A percentile compares a stretch with the other conserved stretches of the same genome.
phyloP scores from a whole-genome alignment of 75 land plant species.

The Cunninghamia lanceolata region DNA sequence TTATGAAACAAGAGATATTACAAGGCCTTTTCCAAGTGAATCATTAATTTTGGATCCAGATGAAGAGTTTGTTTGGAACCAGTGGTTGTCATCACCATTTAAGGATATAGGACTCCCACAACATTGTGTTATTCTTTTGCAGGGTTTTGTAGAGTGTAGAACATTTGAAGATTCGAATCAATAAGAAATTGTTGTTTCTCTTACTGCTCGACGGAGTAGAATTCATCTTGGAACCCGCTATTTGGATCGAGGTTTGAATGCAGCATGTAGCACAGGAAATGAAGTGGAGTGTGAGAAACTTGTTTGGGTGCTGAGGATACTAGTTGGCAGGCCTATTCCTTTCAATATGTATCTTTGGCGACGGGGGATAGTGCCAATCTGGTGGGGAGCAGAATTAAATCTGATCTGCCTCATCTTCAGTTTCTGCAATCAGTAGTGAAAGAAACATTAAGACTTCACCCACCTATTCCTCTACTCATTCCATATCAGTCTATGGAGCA shows the following conservation, averaged over 20 bases:
- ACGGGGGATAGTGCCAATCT: slow-evolving; percentile 94
- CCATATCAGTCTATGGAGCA: too few relatives aligned
- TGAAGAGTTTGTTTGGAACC: too few relatives aligned
- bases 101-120: too few relatives aligned
- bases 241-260: slow-evolving; percentile 93
- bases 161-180: slow-evolving; percentile 69
- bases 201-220: slow-evolving; percentile 89
- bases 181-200: slow-evolving; percentile 65
- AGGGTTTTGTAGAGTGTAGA: slow-evolving; percentile 95
- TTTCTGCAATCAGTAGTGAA: too few relatives aligned
- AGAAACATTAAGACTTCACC: too few relatives aligned
- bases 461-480: too few relatives aligned
- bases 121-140: too few relatives aligned
- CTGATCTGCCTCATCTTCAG: too few relatives aligned
- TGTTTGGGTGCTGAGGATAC: slow-evolving; percentile 63
- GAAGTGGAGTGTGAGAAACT: slow-evolving; percentile 99
- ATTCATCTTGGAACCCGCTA: slow-evolving; percentile 99
- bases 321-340: slow-evolving; percentile 51
- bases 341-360: slow-evolving; percentile 92
- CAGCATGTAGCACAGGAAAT: slow-evolving; percentile 94
- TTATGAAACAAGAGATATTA: too few relatives aligned
- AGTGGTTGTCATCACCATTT: too few relatives aligned
- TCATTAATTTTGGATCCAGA: too few relatives aligned
- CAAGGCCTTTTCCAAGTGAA: too few relatives aligned
- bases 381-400: slow-evolving; percentile 99